Evolutionary conservation across 73 alveolate species (phyloP).

Genomic region (Uronychia binucleata): DNA sequence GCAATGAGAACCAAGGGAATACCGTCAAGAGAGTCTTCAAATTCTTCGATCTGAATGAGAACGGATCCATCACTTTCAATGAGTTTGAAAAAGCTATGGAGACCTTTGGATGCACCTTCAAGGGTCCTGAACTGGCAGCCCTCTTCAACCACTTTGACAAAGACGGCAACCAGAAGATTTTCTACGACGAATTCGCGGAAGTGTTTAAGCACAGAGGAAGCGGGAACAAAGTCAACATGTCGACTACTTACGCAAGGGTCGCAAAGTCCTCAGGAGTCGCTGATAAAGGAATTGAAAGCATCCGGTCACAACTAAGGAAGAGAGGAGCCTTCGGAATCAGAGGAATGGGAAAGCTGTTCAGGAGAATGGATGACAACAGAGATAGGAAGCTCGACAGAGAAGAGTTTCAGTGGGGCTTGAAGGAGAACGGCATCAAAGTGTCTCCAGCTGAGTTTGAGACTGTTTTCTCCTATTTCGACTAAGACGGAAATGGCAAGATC

Average conservation of each 20-base stretch:
- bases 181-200: slow-evolving; percentile 78
- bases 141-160: slow-evolving; percentile 70
- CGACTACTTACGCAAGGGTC: slow-evolving; percentile 58
- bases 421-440: slow-evolving; percentile 64
- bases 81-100: slow-evolving; percentile 74
- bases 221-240: slow-evolving; percentile 81
- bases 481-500: slow-evolving; percentile 70
- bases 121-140: slow-evolving; percentile 71
- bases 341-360: slow-evolving; percentile 51
- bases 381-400: slow-evolving; percentile 61
- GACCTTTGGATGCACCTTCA: slow-evolving; percentile 77
- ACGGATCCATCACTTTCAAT: slow-evolving; percentile 62
- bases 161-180: slow-evolving; percentile 73
- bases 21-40: slow-evolving; percentile 75
- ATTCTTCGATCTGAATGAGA: slow-evolving; percentile 74
- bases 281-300: slow-evolving; percentile 51
- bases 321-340: slow-evolving; percentile 57
- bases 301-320: slow-evolving; percentile 39
- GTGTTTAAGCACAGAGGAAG: slow-evolving; percentile 75
- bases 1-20: slow-evolving; percentile 85
- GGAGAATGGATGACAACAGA: slow-evolving; percentile 59
- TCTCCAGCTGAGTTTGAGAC: slow-evolving; percentile 71
- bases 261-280: slow-evolving; percentile 12
- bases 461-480: slow-evolving; percentile 63
- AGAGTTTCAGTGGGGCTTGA: slow-evolving; percentile 66